Evolutionary conservation across 2,329 filamentous ascomycete species (phyloP).

Genomic region (Lachnellula hyalina): DNA sequence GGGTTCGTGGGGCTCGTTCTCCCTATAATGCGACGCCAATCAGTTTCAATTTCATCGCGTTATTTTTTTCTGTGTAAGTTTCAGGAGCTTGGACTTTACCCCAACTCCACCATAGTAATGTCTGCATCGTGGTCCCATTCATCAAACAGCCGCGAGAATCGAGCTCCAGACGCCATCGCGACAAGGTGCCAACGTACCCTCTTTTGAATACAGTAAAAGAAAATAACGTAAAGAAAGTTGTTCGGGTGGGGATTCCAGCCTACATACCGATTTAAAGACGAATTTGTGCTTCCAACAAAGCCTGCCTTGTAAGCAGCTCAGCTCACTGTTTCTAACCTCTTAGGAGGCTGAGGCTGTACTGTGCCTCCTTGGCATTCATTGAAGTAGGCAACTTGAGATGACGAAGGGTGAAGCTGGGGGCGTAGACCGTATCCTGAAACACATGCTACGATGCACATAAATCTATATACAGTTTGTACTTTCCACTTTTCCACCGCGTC

Average conservation of each 20-base stretch:
- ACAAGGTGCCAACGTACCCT: not conserved
- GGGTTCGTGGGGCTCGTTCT: not conserved
- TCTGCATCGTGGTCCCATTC: constrained; percentile 11
- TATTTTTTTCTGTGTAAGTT: not conserved
- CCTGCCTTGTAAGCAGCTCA: not conserved
- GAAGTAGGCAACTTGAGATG: not conserved
- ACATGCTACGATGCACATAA: not conserved
- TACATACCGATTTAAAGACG: not conserved
- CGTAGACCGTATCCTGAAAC: not conserved
- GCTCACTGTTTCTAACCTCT: not conserved
- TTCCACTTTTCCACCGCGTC: not conserved
- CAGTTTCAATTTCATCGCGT: not conserved
- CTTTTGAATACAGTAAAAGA: not conserved
- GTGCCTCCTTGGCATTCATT: too few relatives aligned
- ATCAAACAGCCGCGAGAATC: constrained; percentile 10
- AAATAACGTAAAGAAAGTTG: not conserved
- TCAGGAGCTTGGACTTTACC: not conserved
- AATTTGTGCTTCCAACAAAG: not conserved
- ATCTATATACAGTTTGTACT: not conserved
- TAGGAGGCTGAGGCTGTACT: not conserved
- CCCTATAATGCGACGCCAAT: not conserved
- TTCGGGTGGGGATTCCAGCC: not conserved
- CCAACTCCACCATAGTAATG: constrained; percentile 11
- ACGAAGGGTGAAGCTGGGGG: not conserved
- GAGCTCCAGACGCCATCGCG: constrained; percentile 2